These are phyloP conservation scores for Aphanoascus verrucosus DNA, from an alignment of 2,329 filamentous ascomycete genomes.

Conservation along the genomic window DNA sequence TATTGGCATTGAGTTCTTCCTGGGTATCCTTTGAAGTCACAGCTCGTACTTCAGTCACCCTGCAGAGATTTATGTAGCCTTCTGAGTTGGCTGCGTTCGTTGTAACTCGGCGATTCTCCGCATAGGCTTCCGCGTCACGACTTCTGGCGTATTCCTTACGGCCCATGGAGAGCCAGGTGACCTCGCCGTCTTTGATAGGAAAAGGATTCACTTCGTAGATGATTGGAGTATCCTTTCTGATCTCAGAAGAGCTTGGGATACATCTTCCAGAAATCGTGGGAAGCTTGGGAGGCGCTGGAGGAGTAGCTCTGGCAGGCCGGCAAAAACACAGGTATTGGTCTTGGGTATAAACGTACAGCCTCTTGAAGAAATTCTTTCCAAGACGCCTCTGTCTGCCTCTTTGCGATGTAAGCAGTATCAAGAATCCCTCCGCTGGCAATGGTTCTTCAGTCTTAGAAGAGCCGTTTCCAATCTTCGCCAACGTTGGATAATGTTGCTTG, in stretches of 20 bases:
- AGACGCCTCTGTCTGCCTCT: conserved; percentile 48
- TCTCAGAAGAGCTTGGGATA: conserved; percentile 45
- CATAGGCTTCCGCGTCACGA: conserved; percentile 49
- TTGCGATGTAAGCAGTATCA: conserved; percentile 55
- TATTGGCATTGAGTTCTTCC: conserved; percentile 43
- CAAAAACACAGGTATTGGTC: conserved; percentile 55
- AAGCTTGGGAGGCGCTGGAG: conserved; percentile 49
- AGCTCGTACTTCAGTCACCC: conserved; percentile 48
- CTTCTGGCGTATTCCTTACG: conserved; percentile 34
- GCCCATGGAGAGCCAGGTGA: conserved; percentile 47
- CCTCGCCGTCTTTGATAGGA: conserved; percentile 42
- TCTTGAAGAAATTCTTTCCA: conserved; percentile 54
- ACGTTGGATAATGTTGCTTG: conserved; percentile 54
- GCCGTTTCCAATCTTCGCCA: conserved; percentile 32
- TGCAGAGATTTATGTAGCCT: conserved; percentile 52
- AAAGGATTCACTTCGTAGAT: conserved; percentile 54
- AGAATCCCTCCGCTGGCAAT: conserved; percentile 53
- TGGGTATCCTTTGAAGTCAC: conserved; percentile 42
- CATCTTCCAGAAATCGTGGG: conserved; percentile 33
- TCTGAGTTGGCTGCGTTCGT: conserved; percentile 51
- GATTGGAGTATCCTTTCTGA: conserved; percentile 48
- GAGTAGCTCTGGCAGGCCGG: conserved; percentile 48
- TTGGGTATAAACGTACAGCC: conserved; percentile 54
- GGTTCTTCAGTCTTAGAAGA: conserved; percentile 44
- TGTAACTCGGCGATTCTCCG: conserved; percentile 48